Percentiles rank a stretch among this genome's conserved stretches.
phyloP scores from a whole-genome alignment of 2,329 filamentous ascomycete species.

The Aureobasidium sp. region DNA sequence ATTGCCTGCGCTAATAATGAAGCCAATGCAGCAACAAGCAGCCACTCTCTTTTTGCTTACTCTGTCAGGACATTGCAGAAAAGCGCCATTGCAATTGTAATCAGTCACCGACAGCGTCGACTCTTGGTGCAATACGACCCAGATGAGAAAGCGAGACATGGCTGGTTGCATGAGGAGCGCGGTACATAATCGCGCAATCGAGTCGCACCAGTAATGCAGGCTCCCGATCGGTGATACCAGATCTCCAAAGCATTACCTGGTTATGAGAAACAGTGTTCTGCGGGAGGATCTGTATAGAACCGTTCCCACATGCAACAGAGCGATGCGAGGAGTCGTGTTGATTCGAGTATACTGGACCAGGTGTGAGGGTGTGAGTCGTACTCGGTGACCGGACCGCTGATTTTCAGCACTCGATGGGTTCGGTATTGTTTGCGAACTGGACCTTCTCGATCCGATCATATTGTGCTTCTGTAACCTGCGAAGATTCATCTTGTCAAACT shows the following conservation, averaged over 20 bases:
- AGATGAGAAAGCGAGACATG: background rate
- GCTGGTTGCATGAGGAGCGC: background rate
- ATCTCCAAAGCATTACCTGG: constrained; percentile 10
- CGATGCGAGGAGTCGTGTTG: background rate
- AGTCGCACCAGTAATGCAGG: constrained; percentile 4
- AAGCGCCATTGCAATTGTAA: background rate
- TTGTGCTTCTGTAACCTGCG: constrained; percentile 3
- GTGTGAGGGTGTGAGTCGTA: background rate
- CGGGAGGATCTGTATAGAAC: constrained; percentile 3
- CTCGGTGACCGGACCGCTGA: background rate
- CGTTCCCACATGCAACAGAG: background rate
- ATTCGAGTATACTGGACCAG: background rate
- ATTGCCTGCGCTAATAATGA: background rate
- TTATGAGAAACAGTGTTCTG: background rate
- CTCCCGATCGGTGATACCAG: constrained; percentile 6
- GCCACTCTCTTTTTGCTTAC: background rate
- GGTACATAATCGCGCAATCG: constrained; percentile 9
- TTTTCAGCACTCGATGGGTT: background rate
- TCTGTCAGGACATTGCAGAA: background rate
- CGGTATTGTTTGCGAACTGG: background rate
- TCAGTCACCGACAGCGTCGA: background rate
- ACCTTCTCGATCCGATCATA: background rate
- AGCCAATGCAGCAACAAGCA: background rate
- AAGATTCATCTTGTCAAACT: background rate
- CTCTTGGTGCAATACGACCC: background rate